Base-by-base conservation (phyloP, 768 basidiomycete genomes). In the Leccinum variicolor region DNA sequence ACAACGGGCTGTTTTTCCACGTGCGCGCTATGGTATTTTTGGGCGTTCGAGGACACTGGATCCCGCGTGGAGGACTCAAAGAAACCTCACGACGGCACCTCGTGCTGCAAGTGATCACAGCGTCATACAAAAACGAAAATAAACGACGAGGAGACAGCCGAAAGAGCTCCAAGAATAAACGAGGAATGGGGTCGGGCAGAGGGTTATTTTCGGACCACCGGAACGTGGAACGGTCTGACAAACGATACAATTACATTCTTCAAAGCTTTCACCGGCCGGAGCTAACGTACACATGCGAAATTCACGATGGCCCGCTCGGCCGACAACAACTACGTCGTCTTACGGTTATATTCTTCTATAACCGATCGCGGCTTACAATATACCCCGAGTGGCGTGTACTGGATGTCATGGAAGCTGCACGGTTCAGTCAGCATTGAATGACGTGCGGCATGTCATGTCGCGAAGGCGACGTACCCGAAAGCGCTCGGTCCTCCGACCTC, bases 401-500 rank as follows among this genome's bases (percentile, higher is more conserved):
- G 29, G 15, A 76, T 68, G 8, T 77, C 66, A 46, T 64, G 54
- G 41, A 73, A 71, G 19, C 74, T 69, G 46, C 14, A 19, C 11
- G 46, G 14, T n/a, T 15, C 23, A 6, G 58, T 67, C 57, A 66
- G 55, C 52, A 41, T 56, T 25, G n/a, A 25, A 26, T 51, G 4
- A 28, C 47, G 33, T 51, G 19, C 7, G 26, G 8, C 15, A 33
- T 14, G 28, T 50, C 15, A 33, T 14, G 28, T 50, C 25, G 26
- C 13, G 49, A 50, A 13, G 13, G 25, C 21, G 50, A 72, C 70
- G 9, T 52, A 83, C 79, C 80, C 82, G 52, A 86, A 86, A 2
- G 81, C 82, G 15, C 66, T 54, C 0, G 84, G 82, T 1, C 81
- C 84, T 1, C 84, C 84, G 6, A 77, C 68, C 34, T 73, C 75